Evolutionary conservation across 2,329 filamentous ascomycete species (phyloP).

Genomic region (Xylariaceae sp.): DNA sequence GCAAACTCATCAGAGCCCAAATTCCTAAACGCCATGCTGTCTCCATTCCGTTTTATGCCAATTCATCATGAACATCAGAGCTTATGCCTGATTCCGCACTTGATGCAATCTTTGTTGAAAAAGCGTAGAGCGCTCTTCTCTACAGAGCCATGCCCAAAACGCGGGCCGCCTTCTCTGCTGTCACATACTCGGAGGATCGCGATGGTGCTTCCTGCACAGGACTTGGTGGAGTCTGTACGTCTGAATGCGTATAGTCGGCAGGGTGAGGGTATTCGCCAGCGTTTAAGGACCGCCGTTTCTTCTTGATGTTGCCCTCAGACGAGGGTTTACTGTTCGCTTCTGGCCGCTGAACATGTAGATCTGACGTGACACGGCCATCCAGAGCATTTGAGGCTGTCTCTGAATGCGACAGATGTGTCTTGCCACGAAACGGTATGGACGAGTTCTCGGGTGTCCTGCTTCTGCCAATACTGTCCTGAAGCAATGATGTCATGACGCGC

Average conservation of each 20-base stretch:
- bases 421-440: slow-evolving; percentile 9
- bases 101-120: too few species aligned
- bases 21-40: too few species aligned
- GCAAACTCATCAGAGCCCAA: too few species aligned
- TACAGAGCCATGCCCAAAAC: slow-evolving; percentile 26
- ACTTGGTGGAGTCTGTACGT: slow-evolving; percentile 24
- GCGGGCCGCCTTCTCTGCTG: slow-evolving; percentile 26
- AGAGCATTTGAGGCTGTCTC: slow-evolving; percentile 12
- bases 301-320: slow-evolving; percentile 31
- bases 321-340: slow-evolving; percentile 18
- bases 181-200: slow-evolving; percentile 21
- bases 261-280: slow-evolving; percentile 27
- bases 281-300: slow-evolving; percentile 28
- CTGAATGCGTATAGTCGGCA: slow-evolving; percentile 20
- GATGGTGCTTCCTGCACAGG: slow-evolving; percentile 15
- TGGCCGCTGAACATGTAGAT: slow-evolving; percentile 15
- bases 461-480: slow-evolving; percentile 19
- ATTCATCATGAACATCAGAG: background rate
- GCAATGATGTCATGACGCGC: slow-evolving; percentile 20
- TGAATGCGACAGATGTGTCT: slow-evolving; percentile 16
- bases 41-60: too few species aligned
- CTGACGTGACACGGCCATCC: slow-evolving; percentile 15
- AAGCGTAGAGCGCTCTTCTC: background rate
- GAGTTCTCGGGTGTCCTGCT: slow-evolving; percentile 20
- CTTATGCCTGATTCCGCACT: too few species aligned